Percentiles rank a stretch among this genome's conserved stretches.
These are phyloP conservation scores for Aplosporella prunicola DNA, from an alignment of 2,329 filamentous ascomycete species.

Conservation along the genomic window DNA sequence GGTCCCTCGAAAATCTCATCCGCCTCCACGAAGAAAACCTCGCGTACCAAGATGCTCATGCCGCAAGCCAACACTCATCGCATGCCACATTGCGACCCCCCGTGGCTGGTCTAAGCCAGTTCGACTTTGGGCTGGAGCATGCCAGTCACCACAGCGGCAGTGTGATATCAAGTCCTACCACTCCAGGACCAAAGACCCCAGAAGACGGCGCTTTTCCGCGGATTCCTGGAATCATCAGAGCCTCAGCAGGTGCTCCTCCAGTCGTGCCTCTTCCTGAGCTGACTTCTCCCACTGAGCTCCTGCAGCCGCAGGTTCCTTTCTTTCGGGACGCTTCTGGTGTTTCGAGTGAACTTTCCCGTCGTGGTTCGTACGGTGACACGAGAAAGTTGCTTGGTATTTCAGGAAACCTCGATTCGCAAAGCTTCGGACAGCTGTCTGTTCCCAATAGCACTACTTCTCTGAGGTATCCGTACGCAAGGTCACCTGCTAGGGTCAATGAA, in stretches of 20 bases:
- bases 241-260: slow-evolving; percentile 15
- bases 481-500: too few species aligned
- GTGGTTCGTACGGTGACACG: slow-evolving; percentile 8
- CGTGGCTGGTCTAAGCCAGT: slow-evolving; percentile 16
- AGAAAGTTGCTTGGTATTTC: slow-evolving; percentile 7
- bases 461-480: too few species aligned
- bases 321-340: neutral
- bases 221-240: slow-evolving; percentile 11
- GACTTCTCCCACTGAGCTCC: neutral
- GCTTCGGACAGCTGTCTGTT: neutral
- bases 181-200: too few species aligned
- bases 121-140: slow-evolving; percentile 18
- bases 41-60: too few species aligned
- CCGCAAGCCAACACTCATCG: too few species aligned
- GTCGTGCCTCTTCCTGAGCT: neutral
- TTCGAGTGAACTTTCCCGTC: neutral
- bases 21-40: neutral
- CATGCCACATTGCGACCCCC: too few species aligned
- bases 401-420: neutral
- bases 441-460: too few species aligned
- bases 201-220: slow-evolving; percentile 8
- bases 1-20: neutral
- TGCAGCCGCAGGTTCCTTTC: too few species aligned
- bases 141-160: slow-evolving; percentile 4
- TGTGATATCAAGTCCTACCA: neutral